Evolutionary conservation across 2,329 filamentous ascomycete genomes (phyloP).

Genomic region (Colletotrichum karsti): DNA sequence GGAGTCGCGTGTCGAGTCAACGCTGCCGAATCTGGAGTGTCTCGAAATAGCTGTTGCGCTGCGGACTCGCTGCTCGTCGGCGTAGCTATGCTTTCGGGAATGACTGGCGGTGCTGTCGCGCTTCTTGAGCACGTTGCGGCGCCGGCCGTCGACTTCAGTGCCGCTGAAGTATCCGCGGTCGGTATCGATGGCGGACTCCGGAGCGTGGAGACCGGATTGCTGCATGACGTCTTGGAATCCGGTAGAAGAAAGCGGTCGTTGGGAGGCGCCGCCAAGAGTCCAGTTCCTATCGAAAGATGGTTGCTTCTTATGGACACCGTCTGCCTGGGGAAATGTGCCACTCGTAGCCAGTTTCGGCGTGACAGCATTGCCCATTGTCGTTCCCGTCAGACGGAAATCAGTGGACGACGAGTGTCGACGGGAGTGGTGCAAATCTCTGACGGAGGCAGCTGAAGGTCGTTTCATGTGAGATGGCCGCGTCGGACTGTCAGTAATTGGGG

Average conservation of each 20-base stretch:
- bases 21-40: conserved; percentile 82
- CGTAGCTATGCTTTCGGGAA: conserved; percentile 78
- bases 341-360: conserved; percentile 53
- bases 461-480: conserved; percentile 59
- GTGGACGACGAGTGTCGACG: conserved; percentile 84
- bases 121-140: conserved; percentile 84
- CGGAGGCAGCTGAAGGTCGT: conserved; percentile 81
- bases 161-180: conserved; percentile 96
- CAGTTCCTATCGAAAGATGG: conserved; percentile 77
- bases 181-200: conserved; percentile 66
- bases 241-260: conserved; percentile 61
- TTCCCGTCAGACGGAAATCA: conserved; percentile 66
- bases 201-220: conserved; percentile 45
- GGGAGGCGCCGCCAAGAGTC: conserved; percentile 65
- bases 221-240: conserved; percentile 55
- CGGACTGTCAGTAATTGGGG: conserved; percentile 54
- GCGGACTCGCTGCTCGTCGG: conserved; percentile 76
- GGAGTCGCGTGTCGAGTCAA: conserved; percentile 75
- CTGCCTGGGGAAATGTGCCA: conserved; percentile 50
- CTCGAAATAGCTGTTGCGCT: conserved; percentile 72
- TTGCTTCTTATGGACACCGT: conserved; percentile 66
- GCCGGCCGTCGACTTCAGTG: conserved; percentile 80
- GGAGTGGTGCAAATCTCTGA: conserved; percentile 84
- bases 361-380: conserved; percentile 40
- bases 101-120: conserved; percentile 67